Evolutionary conservation across 768 basidiomycete genomes (phyloP).

Genomic region (Gymnopilus dilepis): DNA sequence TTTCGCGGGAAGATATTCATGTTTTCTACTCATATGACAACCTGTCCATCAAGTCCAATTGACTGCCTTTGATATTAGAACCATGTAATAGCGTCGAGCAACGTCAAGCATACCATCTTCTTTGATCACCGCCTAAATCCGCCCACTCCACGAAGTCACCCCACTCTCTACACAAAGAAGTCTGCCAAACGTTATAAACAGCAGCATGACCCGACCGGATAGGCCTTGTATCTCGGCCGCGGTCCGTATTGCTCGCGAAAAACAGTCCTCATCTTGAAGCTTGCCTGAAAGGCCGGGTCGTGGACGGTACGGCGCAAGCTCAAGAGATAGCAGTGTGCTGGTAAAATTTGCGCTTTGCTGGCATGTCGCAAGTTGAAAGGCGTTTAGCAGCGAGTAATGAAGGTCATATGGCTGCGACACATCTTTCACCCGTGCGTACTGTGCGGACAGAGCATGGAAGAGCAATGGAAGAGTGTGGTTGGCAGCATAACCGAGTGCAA

Average conservation of each 20-base stretch:
- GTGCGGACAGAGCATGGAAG: background rate
- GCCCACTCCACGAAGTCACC: constrained; percentile 9
- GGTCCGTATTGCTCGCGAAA: background rate
- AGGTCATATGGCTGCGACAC: background rate
- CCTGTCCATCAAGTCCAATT: background rate
- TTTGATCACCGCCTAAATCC: constrained; percentile 25
- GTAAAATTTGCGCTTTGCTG: constrained; percentile 1
- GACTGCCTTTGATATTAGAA: background rate
- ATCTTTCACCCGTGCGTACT: background rate
- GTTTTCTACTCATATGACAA: too few species aligned
- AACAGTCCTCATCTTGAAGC: background rate
- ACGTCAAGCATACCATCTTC: constrained; percentile 13
- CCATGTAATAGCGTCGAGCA: background rate
- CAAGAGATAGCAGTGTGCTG: background rate
- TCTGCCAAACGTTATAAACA: background rate
- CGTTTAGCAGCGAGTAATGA: background rate
- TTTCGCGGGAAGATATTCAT: too few species aligned
- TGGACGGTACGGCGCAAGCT: background rate
- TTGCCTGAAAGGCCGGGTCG: background rate
- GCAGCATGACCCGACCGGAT: background rate
- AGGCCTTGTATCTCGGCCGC: background rate
- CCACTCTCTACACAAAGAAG: background rate
- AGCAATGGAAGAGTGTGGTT: too few species aligned
- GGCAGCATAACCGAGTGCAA: too few species aligned
- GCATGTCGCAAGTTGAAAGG: constrained; percentile 1